Evolutionary conservation across 768 basidiomycete genomes (phyloP), one percentile per base, ranked within the genome.

Genomic region (Rhizopogon salebrosus): DNA sequence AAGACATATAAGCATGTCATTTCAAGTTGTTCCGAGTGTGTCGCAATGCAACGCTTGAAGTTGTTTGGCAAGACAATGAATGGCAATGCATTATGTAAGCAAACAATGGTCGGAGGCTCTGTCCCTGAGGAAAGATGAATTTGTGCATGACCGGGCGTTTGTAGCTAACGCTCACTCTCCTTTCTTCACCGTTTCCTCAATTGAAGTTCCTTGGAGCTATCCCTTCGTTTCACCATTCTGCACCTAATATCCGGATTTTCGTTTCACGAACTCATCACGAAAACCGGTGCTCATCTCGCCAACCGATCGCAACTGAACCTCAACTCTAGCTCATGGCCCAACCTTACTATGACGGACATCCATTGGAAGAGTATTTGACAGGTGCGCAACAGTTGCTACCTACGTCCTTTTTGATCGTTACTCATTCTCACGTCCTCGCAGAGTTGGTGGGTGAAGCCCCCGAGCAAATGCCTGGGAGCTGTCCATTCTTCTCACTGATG

Each of bases 301-400:
- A 27, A 46, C 20, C 29, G 43, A 46, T 45, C 41, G 51, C 52
- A n/a, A 16, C 43, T 42, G 24, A 18, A 23, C 48, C 31, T 41
- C 39, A 49, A 48, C 48, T 46, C 31, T 36, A 52, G 40, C 37
- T 48, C 54, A 90, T 90, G 88, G 88, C 88, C 34, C 85, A 89
- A 74, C 76, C 88, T 53, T 66, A 89, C 55, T 88, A 87, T 69
- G 83, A 88, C 58, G 82, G 87, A 56, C 86, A 89, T 60, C 88
- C 88, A 39, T 76, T 90, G 39, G 80, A 85, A 60, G 77, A 82
- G 59, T 90, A 90, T 67, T 72, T 90, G 51, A 72, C 79, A 76
- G 81, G 88, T 85, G 38, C 46, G 74, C 31, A 66, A 18, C 49
- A 42, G 18, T 55, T 63, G 41, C 7, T 36, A 37, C 22, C 20